Base-by-base conservation (phyloP, 768 basidiomycete species). In the Hortiboletus campestris region DNA sequence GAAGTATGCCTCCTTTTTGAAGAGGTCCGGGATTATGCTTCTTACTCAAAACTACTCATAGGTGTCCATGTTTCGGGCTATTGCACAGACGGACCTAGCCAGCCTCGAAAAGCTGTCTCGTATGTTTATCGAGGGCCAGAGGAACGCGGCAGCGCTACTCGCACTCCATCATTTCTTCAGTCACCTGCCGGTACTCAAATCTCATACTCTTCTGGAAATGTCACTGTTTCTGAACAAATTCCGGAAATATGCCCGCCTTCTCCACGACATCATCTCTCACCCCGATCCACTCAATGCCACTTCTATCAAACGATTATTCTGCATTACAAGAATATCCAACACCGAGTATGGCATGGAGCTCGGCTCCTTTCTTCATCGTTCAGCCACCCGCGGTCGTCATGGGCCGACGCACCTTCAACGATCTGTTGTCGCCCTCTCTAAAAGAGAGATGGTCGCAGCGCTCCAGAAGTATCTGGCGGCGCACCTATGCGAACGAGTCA, bases 101-200 rank as follows among this genome's bases (percentile, higher is more conserved):
- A 40, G 60, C 8, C 73, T 84, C 6, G 50, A 60, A 6, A 43
- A 58, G 10, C 64, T 83, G 3, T 74, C 66, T 0, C n/a, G 41
- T 7, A 43, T 36, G 13, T 79, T 82, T 25, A 17, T 49, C 42
- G 20, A 13, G 28, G 42, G 6, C 34, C 4, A 35, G 7, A 46
- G 28, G 32, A 49, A 59, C 0, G 31, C 57, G 2, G 41, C 50
- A 25, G 58, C 58, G 3, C 35, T 59, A 17, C 58, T 59, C 16
- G 46, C 58, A 1, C 42, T 59, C 5, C 41, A 59, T 19, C 46
- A 59, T 40, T 7, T 49, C 25, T 59, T 59, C 38, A 40, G 19
- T 39, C 36, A 17, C 13, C 19, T 59, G 11, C 57, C 50, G 13
- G 36, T 4, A 4, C 62, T 76, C 17, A 56, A 61, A 11, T 60